These are phyloP conservation scores for Globisporangium heterothallicum DNA, from an alignment of 352 stramenopile species.

Conservation along the genomic window DNA sequence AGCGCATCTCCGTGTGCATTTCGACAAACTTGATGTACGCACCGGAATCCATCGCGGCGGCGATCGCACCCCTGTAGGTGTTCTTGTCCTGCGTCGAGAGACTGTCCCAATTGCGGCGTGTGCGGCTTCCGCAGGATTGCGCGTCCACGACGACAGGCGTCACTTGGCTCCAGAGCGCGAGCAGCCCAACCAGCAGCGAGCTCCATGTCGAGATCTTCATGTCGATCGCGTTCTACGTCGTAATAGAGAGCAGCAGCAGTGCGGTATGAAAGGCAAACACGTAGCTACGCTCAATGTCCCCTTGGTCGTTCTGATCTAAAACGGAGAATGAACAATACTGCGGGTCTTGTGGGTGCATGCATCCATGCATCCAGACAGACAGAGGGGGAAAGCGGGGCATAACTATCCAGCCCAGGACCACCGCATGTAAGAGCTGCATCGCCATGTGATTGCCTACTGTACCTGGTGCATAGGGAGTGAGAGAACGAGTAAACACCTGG, in stretches of 20 bases:
- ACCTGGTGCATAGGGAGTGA: too few relatives aligned
- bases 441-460: too few relatives aligned
- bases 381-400: too few relatives aligned
- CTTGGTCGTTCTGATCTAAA: too few relatives aligned
- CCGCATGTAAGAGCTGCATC: too few relatives aligned
- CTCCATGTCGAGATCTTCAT: background rate
- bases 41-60: constrained; percentile 20
- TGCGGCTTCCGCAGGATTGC: constrained; percentile 9
- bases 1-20: constrained; percentile 60
- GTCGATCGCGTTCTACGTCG: too few relatives aligned
- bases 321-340: too few relatives aligned
- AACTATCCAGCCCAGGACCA: too few relatives aligned
- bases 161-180: constrained; percentile 6
- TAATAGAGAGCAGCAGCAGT: background rate
- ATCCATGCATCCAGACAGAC: background rate
- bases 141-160: constrained; percentile 3
- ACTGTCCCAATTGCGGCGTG: constrained; percentile 19
- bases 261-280: too few relatives aligned
- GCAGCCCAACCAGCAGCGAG: constrained; percentile 1
- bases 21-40: constrained; percentile 46
- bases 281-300: too few relatives aligned
- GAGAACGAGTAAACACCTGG: too few relatives aligned
- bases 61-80: constrained; percentile 14
- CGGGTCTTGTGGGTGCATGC: too few relatives aligned
- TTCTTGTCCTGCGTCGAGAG: constrained; percentile 13